phyloP scores from a whole-genome alignment of 148 eudicot species.

The Rhododendron simsii region DNA sequence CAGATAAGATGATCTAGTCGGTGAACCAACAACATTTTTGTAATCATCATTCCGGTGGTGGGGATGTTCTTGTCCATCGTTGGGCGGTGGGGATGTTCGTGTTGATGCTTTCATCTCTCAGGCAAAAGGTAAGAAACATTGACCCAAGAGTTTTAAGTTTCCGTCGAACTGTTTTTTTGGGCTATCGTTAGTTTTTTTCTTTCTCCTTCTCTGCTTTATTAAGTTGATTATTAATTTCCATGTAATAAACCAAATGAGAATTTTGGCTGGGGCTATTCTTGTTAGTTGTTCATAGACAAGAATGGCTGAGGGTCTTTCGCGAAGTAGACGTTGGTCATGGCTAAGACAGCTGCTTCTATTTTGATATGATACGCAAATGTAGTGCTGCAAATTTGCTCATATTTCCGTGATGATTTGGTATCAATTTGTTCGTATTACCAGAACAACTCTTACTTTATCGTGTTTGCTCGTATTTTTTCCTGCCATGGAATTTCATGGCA shows the following conservation, averaged over 20 bases:
- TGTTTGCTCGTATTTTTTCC: neutral
- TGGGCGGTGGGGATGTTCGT: neutral
- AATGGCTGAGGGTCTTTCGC: neutral
- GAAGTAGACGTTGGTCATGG: neutral
- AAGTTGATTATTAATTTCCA: constrained; percentile 16
- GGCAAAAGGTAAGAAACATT: constrained; percentile 18
- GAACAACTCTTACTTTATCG: neutral
- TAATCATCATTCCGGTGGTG: neutral
- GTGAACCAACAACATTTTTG: neutral
- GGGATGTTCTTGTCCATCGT: neutral
- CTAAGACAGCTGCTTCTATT: neutral
- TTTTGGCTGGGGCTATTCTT: neutral
- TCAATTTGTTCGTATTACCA: neutral
- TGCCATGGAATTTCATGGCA: neutral
- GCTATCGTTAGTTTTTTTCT: neutral
- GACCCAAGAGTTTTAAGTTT: constrained; percentile 9
- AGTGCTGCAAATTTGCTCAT: neutral
- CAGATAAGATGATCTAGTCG: constrained; percentile 59
- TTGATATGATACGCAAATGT: neutral
- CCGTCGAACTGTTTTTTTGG: constrained; percentile 9
- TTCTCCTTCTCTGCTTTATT: neutral
- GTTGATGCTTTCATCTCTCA: constrained; percentile 3
- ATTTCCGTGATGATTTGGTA: neutral
- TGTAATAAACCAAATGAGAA: neutral
- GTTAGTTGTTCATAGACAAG: constrained; percentile 7